Conservation (phyloP, 2,329 filamentous ascomycete genomes). For the Emergomyces africanus region DNA sequence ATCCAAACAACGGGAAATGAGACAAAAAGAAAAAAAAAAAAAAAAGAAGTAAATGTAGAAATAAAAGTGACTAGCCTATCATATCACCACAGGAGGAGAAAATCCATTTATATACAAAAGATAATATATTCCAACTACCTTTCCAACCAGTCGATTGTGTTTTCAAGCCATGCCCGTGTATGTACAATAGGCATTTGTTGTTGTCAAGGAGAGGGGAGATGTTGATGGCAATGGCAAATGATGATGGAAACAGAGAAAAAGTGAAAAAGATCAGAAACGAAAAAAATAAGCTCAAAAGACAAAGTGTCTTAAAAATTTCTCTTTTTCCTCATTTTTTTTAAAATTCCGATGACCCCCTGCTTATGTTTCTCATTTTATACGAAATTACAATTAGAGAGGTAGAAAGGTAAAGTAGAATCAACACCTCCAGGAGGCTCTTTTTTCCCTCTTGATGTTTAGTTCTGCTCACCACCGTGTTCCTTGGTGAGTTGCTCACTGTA, state of each 20-base stretch:
- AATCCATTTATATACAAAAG: background rate
- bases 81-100: background rate
- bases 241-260: background rate
- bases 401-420: background rate
- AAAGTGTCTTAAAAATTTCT: background rate
- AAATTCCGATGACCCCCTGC: background rate
- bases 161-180: background rate
- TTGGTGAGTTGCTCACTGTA: conserved; percentile 64
- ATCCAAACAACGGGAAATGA: background rate
- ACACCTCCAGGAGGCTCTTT: background rate
- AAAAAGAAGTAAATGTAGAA: background rate
- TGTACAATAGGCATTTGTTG: background rate
- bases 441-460: conserved; percentile 20
- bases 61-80: background rate
- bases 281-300: background rate
- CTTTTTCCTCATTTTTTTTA: background rate
- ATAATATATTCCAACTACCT: background rate
- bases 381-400: background rate
- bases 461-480: conserved; percentile 53
- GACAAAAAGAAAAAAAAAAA: background rate
- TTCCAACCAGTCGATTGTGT: background rate
- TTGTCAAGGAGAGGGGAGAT: background rate
- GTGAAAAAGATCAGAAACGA: background rate
- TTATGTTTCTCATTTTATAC: background rate
- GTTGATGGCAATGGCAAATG: background rate